Percentiles rank a stretch among this genome's conserved stretches.
Evolutionary conservation across 768 basidiomycete species (phyloP).

Genomic region (Termitomyces sp.): DNA sequence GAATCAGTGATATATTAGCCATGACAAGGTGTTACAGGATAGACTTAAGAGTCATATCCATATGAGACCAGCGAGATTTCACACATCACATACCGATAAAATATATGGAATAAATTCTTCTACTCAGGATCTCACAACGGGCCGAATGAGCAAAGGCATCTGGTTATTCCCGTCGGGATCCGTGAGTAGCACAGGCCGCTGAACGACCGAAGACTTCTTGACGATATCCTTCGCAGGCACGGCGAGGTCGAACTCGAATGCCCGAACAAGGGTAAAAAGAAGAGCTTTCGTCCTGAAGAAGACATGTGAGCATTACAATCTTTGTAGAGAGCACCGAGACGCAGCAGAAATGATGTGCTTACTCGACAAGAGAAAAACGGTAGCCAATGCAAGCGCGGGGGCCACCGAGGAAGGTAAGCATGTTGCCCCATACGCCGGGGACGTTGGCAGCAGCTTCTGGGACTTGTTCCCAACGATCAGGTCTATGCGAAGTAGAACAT

Average conservation of each 20-base stretch:
- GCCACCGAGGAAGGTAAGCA: slow-evolving; percentile 64
- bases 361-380: slow-evolving; percentile 60
- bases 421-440: slow-evolving; percentile 62
- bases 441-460: slow-evolving; percentile 44
- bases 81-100: background rate
- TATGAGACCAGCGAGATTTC: no score
- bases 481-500: slow-evolving; percentile 35
- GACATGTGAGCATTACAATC: slow-evolving; percentile 24
- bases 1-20: no score
- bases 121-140: slow-evolving; percentile 7
- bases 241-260: slow-evolving; percentile 54
- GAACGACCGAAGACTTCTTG: slow-evolving; percentile 39
- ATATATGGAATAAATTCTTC: background rate
- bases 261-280: slow-evolving; percentile 48
- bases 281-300: slow-evolving; percentile 32
- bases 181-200: slow-evolving; percentile 41
- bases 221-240: slow-evolving; percentile 45
- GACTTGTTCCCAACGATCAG: slow-evolving; percentile 58
- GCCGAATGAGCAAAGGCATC: slow-evolving; percentile 42
- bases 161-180: slow-evolving; percentile 39
- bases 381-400: slow-evolving; percentile 70
- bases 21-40: no score
- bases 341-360: slow-evolving; percentile 18
- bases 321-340: background rate
- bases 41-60: no score